Evolutionary conservation across 75 land plant species (phyloP), one percentile per base, ranked within the genome.

Genomic region (Pinus albicaulis): DNA sequence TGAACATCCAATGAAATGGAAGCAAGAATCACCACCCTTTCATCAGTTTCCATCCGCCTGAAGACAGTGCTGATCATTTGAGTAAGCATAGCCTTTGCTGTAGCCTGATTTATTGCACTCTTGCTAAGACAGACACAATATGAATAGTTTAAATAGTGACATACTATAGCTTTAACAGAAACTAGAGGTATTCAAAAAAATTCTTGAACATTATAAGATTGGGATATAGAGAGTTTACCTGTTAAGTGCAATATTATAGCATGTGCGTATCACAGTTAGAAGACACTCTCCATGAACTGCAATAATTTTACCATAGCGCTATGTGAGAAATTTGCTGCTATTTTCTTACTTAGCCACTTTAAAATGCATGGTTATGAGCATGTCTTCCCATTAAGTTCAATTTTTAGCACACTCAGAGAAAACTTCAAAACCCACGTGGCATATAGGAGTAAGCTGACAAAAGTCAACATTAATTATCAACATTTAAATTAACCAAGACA

Each of bases 241-340:
- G 83, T 89, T 92, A 52, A 97, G 89, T 64, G 97, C 95, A 88
- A 97, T 94, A 72, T 94, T 89, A 76, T 97, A 94, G 82, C 95
- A 97, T 64, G 96, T 81, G 65, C 93, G 84, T 55, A 94, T 91
- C 7, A 93, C 92, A 61, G 88, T 88, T 6, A 97, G 81, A 78
- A 97, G 87, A 72, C 90, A 89, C 74, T 97, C 99, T 60, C 97
- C 95, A 84, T 97, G 99, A 26, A 97, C 99, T 97, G 92, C 83
- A 86, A 57, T 73, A 68, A 68, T 38, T 68, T 19, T 41, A 68
- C n/a, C 52, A 22, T 68, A 80, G 31, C 81, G 19, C 15, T n/a
- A 34, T 55, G 23, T 48, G 48, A 38, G 41, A 41, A 41, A 41
- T 22, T 17, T 16, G n/a, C 22, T n/a, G 2, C 53, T 53, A 68